Percentiles rank a stretch among this genome's conserved stretches.
These are phyloP conservation scores for Chlorophyllum brunneum DNA, from an alignment of 768 basidiomycete species.

Conservation along the genomic window DNA sequence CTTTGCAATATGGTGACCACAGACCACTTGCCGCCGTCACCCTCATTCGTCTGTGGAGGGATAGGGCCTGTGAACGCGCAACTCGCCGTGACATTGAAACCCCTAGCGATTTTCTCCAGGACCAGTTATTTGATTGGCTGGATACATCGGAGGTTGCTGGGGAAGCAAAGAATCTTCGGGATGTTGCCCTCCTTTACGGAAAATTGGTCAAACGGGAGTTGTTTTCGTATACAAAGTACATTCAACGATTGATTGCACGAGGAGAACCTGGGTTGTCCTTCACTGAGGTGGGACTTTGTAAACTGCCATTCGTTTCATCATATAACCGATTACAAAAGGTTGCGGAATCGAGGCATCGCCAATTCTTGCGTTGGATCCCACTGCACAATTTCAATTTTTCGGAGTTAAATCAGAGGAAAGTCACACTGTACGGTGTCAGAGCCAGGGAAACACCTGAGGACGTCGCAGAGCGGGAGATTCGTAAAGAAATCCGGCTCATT, in stretches of 20 bases:
- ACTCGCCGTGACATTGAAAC: slow-evolving; percentile 56
- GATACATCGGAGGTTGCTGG: slow-evolving; percentile 62
- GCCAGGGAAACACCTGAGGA: slow-evolving; percentile 72
- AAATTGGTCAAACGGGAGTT: slow-evolving; percentile 66
- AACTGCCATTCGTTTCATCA: neutral
- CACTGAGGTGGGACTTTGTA: slow-evolving; percentile 39
- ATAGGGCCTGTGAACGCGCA: slow-evolving; percentile 58
- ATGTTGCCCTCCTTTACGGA: slow-evolving; percentile 67
- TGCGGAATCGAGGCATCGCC: slow-evolving; percentile 57
- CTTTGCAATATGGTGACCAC: slow-evolving; percentile 80
- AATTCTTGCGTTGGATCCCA: slow-evolving; percentile 71
- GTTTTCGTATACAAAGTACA: slow-evolving; percentile 72
- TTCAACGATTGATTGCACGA: slow-evolving; percentile 78
- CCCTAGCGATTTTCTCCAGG: slow-evolving; percentile 65
- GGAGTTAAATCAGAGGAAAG: slow-evolving; percentile 63
- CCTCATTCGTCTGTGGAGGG: slow-evolving; percentile 60
- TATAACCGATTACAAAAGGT: slow-evolving; percentile 27
- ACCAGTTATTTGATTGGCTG: slow-evolving; percentile 79
- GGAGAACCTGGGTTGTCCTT: slow-evolving; percentile 61
- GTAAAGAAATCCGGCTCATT: slow-evolving; percentile 60
- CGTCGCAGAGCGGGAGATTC: slow-evolving; percentile 62
- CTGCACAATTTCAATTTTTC: slow-evolving; percentile 57
- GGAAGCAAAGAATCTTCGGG: slow-evolving; percentile 48
- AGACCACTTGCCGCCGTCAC: slow-evolving; percentile 72
- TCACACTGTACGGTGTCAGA: slow-evolving; percentile 65